phyloP scores from a whole-genome alignment of 805 yeast genomes.

The Yamadazyma olivae region DNA sequence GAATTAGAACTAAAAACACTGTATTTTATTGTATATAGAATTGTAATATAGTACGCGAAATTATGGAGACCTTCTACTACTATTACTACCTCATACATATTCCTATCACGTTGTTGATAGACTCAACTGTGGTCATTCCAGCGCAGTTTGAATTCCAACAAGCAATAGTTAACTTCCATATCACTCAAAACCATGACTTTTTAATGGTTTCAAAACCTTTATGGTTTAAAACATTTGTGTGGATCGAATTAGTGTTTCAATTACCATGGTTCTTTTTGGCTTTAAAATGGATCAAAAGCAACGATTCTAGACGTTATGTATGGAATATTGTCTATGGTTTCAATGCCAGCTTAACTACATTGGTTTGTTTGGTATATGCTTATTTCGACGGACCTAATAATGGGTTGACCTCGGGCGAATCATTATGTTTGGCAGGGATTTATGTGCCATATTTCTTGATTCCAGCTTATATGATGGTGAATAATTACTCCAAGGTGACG shows the following conservation, averaged over 20 bases:
- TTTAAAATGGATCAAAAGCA: constrained; percentile 4
- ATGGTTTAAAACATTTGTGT: constrained; percentile 75
- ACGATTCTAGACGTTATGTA: constrained; percentile 9
- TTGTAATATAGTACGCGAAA: neutral
- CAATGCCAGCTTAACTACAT: constrained; percentile 79
- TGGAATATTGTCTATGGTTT: constrained; percentile 55
- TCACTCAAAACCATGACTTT: constrained; percentile 66
- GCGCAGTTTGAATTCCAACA: constrained; percentile 49
- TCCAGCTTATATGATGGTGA: constrained; percentile 50
- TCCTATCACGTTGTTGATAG: constrained; percentile 73
- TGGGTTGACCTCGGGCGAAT: constrained; percentile 38
- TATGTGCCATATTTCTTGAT: constrained; percentile 72
- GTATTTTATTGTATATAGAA: too few species aligned
- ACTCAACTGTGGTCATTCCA: constrained; percentile 70
- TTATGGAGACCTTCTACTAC: constrained; percentile 43
- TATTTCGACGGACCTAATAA: constrained; percentile 26
- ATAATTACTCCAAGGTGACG: neutral
- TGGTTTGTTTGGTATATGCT: constrained; percentile 63
- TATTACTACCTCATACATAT: constrained; percentile 62
- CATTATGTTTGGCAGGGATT: constrained; percentile 43
- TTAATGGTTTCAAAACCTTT: constrained; percentile 54
- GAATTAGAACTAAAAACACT: too few species aligned
- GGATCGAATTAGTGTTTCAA: constrained; percentile 71
- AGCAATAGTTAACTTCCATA: constrained; percentile 54
- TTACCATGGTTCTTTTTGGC: constrained; percentile 61